Evolutionary conservation across 768 basidiomycete genomes (phyloP).

Genomic region (Crucibulum laeve): DNA sequence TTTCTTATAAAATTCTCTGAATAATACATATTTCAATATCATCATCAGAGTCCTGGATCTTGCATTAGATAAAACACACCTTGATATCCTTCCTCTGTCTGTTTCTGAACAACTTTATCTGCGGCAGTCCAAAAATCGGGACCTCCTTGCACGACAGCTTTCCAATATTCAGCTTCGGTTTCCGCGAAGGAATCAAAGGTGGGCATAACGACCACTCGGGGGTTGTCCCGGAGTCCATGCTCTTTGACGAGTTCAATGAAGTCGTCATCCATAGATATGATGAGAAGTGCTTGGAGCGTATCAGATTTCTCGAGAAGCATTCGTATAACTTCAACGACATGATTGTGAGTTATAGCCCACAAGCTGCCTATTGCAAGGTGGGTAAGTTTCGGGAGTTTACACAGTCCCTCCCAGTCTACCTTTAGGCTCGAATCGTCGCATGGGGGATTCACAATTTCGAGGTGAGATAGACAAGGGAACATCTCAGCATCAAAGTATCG

Average conservation of each 20-base stretch:
- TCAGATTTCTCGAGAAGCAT: conserved; percentile 12
- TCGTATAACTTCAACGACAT: conserved; percentile 15
- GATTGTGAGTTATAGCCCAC: conserved; percentile 7
- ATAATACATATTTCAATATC: neutral
- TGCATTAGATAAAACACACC: no score
- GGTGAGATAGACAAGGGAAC: conserved; percentile 20
- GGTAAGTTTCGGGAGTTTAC: conserved; percentile 21
- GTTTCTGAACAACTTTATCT: conserved; percentile 6
- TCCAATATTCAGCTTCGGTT: conserved; percentile 19
- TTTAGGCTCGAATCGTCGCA: neutral
- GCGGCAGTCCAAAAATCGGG: conserved; percentile 24
- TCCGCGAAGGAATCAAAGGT: conserved; percentile 17
- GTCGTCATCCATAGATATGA: conserved; percentile 16
- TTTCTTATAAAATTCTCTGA: neutral
- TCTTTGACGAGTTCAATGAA: conserved; percentile 13
- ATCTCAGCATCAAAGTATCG: conserved; percentile 6
- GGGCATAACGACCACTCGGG: conserved; percentile 19
- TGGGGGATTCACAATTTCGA: conserved; percentile 24
- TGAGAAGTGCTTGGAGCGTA: conserved; percentile 16
- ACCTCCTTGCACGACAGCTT: conserved; percentile 15
- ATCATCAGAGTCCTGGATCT: neutral
- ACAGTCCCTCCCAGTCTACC: conserved; percentile 22
- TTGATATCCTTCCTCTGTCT: neutral
- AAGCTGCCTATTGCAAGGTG: conserved; percentile 27
- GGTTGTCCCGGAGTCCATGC: conserved; percentile 14